Conservation (phyloP, 1,139 yeast genomes). For the Tardiomyces digboiensis region DNA sequence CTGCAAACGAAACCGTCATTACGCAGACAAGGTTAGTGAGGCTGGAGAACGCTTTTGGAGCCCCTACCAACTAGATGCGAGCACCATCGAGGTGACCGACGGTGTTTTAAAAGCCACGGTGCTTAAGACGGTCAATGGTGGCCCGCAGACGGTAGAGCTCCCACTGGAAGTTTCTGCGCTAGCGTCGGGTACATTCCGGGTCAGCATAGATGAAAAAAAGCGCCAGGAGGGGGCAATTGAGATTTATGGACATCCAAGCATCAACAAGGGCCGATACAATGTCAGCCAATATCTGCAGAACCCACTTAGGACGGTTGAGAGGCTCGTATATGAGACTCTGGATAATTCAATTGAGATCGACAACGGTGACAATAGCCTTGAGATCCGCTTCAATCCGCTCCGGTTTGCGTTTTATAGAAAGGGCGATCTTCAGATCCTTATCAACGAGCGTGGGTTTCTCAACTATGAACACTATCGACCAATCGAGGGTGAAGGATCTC, state of each 20-base stretch:
- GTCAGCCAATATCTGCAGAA: slow-evolving; percentile 9
- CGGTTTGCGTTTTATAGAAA: slow-evolving; percentile 39
- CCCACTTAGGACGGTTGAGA: slow-evolving; percentile 3
- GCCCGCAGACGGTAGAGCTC: slow-evolving; percentile 27
- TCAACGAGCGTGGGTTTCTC: slow-evolving; percentile 62
- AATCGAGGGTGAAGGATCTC: slow-evolving; percentile 23
- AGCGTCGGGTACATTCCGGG: slow-evolving; percentile 44
- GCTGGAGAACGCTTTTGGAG: slow-evolving; percentile 24
- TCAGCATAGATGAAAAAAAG: slow-evolving; percentile 53
- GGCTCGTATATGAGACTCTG: slow-evolving; percentile 6
- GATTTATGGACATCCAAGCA: slow-evolving; percentile 37
- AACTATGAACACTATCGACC: slow-evolving; percentile 75
- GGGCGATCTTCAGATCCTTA: slow-evolving; percentile 37
- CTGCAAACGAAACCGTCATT: slow-evolving; percentile 72
- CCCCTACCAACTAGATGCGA: slow-evolving; percentile 45
- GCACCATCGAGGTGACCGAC: slow-evolving; percentile 27
- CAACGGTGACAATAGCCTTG: slow-evolving; percentile 27
- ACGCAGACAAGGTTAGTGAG: slow-evolving; percentile 40
- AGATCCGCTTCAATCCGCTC: slow-evolving; percentile 41
- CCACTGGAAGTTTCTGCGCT: slow-evolving; percentile 52
- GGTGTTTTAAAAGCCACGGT: slow-evolving; percentile 36
- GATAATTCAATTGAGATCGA: slow-evolving; percentile 34
- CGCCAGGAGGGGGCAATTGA: slow-evolving; percentile 29
- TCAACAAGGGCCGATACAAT: slow-evolving; percentile 19
- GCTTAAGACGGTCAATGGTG: slow-evolving; percentile 30